Conservation (phyloP, 73 alveolate genomes). For the Tetrahymena malaccensis region DNA sequence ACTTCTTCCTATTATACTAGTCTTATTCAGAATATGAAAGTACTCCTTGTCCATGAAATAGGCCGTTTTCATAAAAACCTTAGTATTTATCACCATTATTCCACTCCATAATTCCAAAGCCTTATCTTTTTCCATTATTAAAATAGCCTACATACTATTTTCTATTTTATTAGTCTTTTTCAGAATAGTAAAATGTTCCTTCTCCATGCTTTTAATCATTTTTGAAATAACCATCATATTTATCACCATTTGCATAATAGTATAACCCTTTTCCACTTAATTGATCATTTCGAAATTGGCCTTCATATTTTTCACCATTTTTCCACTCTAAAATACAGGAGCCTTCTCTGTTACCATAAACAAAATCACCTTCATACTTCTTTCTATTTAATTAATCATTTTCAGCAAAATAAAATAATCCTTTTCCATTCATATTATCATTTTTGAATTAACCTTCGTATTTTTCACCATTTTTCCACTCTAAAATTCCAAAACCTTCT, state of each 20-base stretch:
- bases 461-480: neutral
- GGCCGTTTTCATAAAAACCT: neutral
- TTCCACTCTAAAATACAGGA: neutral
- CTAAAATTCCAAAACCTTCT: neutral
- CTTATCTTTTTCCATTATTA: neutral
- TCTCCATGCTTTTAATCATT: no score
- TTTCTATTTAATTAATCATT: neutral
- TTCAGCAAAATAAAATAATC: neutral
- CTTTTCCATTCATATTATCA: neutral
- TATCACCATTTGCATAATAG: neutral
- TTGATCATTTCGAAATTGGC: neutral
- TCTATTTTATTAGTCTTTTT: neutral
- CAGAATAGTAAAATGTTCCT: neutral
- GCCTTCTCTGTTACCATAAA: neutral
- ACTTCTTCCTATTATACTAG: neutral
- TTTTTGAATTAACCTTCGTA: neutral
- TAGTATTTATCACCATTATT: neutral
- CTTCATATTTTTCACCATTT: neutral
- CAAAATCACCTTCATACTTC: neutral
- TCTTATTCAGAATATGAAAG: neutral
- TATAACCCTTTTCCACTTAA: neutral
- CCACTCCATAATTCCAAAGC: neutral
- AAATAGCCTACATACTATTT: neutral
- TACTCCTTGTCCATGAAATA: neutral
- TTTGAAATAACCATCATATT: no score